Evolutionary conservation across 2,329 filamentous ascomycete genomes (phyloP), one percentile per base, ranked within the genome.

Genomic region (Parastagonospora nodorum): DNA sequence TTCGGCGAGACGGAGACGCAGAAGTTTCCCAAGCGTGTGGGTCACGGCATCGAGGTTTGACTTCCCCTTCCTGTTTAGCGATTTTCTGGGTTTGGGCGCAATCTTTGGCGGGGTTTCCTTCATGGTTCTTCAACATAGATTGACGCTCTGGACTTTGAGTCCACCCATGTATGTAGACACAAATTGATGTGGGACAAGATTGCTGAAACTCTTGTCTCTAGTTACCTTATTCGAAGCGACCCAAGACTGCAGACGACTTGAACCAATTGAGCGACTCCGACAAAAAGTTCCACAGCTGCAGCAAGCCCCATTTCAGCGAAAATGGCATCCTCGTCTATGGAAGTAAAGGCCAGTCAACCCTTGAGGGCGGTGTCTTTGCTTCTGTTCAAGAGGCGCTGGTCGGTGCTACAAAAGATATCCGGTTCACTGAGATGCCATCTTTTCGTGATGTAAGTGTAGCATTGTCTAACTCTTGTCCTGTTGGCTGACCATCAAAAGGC

Each of bases 21-120:
- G 33, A 84, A 77, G 81, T 81, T 57, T 45, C 51, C 50, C 30
- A 83, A 74, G 67, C 55, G 72, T 63, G 85, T 85, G 61, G 76
- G 75, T 65, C 80, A 80, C 76, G 88, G 89, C 70, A 89, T 93
- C 75, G 88, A 97, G 92, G 94, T 97, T 86, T 88, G 93, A 93
- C 75, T 79, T 72, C 73, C 74, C 75, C 67, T 72, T 68, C 69
- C 63, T 64, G 61, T 67, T 63, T 57, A 51, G 51, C 59, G 67
- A 59, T 64, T 68, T 54, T 68, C 52, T 52, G 38, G 53, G 33
- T 41, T 43, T 46, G 45, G 61, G 58, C 60, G 58, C 55, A 64
- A 74, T 75, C 80, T 84, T 73, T 74, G 67, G 58, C 56, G 56
- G 37, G 71, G 68, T 67, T 53, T 60, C 57, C 59, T 60, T 68